Percentiles rank a stretch among this genome's conserved stretches.
Evolutionary conservation across 2,329 filamentous ascomycete genomes (phyloP).

Genomic region (Monilinia aucupariae): DNA sequence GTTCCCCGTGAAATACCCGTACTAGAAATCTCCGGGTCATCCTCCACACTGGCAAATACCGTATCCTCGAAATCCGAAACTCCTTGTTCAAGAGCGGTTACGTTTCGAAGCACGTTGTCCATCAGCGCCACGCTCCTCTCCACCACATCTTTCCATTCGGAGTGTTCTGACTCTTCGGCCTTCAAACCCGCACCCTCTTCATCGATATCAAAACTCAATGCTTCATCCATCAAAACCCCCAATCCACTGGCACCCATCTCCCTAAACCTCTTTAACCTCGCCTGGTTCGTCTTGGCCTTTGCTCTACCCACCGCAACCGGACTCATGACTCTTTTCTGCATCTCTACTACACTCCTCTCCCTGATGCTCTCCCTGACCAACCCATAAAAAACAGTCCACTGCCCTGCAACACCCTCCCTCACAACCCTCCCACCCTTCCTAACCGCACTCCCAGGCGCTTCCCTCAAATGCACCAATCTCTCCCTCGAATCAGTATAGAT

Average conservation of each 20-base stretch:
- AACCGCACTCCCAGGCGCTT: conserved; percentile 28
- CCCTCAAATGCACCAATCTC: conserved; percentile 30
- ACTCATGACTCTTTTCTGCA: conserved; percentile 67
- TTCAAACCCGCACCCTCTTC: conserved; percentile 50
- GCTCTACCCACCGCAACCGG: conserved; percentile 71
- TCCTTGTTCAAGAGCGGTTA: conserved; percentile 57
- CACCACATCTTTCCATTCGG: conserved; percentile 67
- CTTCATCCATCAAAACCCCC: conserved; percentile 82
- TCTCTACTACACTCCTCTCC: conserved; percentile 64
- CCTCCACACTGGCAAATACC: conserved; percentile 57
- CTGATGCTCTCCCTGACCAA: conserved; percentile 71
- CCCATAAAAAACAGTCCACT: conserved; percentile 69
- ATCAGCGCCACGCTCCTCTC: conserved; percentile 78
- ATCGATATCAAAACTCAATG: conserved; percentile 60
- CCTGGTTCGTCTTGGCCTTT: conserved; percentile 70
- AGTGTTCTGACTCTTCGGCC: conserved; percentile 38
- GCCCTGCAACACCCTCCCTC: conserved; percentile 41
- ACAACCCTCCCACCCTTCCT: conserved; percentile 24
- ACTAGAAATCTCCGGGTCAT: conserved; percentile 53
- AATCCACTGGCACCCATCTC: conserved; percentile 81
- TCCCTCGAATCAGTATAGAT: conserved; percentile 54
- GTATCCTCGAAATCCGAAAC: conserved; percentile 60
- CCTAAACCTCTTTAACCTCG: conserved; percentile 63
- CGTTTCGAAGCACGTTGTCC: conserved; percentile 74
- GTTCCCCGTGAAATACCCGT: conserved; percentile 34